phyloP scores from a whole-genome alignment of 2,329 filamentous ascomycete genomes.

The Dissoconium aciculare region DNA sequence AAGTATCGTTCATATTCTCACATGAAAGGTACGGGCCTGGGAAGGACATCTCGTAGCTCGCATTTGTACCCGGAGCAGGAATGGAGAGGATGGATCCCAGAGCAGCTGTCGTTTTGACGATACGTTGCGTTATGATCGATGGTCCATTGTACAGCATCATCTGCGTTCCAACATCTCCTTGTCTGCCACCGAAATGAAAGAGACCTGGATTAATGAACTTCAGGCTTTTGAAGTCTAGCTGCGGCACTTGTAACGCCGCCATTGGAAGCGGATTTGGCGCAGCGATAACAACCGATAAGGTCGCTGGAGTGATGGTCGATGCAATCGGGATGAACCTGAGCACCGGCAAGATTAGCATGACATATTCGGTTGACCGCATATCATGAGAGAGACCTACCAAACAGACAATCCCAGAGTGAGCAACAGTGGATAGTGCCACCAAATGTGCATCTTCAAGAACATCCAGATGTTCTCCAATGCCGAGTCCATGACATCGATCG shows the following conservation, averaged over 20 bases:
- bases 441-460: background rate
- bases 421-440: slow-evolving; percentile 2
- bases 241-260: background rate
- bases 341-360: too few relatives aligned
- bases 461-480: slow-evolving; percentile 1
- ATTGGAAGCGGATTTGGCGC: slow-evolving; percentile 1
- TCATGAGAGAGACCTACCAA: too few relatives aligned
- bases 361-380: too few relatives aligned
- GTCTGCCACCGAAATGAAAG: too few relatives aligned
- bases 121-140: background rate
- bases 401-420: background rate
- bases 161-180: too few relatives aligned
- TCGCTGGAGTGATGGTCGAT: slow-evolving; percentile 3
- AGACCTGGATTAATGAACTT: too few relatives aligned
- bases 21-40: slow-evolving; percentile 2
- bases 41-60: slow-evolving; percentile 2
- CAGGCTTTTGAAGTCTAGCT: slow-evolving; percentile 3
- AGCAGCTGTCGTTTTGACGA: background rate
- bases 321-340: slow-evolving; percentile 3
- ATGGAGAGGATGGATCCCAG: slow-evolving; percentile 1
- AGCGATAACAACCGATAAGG: slow-evolving; percentile 3
- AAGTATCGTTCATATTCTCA: background rate
- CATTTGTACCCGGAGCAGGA: background rate
- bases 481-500: slow-evolving; percentile 1
- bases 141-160: slow-evolving; percentile 3